Evolutionary conservation across 495 filamentous ascomycete genomes (phyloP).

Genomic region (Pseudevernia furfuracea): DNA sequence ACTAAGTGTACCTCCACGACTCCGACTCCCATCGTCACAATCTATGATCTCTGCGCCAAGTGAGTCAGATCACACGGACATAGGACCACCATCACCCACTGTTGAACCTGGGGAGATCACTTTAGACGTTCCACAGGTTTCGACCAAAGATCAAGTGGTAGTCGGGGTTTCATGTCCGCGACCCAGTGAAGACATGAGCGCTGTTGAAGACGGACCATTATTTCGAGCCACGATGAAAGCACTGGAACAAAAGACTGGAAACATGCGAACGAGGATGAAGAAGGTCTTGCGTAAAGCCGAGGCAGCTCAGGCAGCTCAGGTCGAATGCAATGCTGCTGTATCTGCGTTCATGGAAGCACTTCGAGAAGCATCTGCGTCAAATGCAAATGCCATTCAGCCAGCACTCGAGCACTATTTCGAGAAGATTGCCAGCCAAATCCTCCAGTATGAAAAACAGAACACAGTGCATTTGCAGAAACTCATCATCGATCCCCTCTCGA

Average conservation of each 20-base stretch:
- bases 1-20: constrained; percentile 62
- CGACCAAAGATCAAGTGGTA: constrained; percentile 56
- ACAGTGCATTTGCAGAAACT: constrained; percentile 76
- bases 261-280: constrained; percentile 87
- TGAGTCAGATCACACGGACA: constrained; percentile 49
- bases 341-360: constrained; percentile 78
- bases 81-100: constrained; percentile 61
- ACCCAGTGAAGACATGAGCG: constrained; percentile 78
- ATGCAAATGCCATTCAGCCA: constrained; percentile 90
- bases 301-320: constrained; percentile 70
- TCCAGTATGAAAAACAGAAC: constrained; percentile 79
- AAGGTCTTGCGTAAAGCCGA: constrained; percentile 90
- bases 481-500: constrained; percentile 87
- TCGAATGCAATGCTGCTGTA: constrained; percentile 76
- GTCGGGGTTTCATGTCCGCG: constrained; percentile 82
- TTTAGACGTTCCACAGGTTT: constrained; percentile 36
- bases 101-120: constrained; percentile 42
- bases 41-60: constrained; percentile 73
- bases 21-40: constrained; percentile 73
- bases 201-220: constrained; percentile 84
- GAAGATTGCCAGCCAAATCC: constrained; percentile 86
- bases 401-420: constrained; percentile 98
- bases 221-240: constrained; percentile 97
- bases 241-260: constrained; percentile 93
- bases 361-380: constrained; percentile 78